A percentile compares a stretch with the other conserved stretches of the same genome.
Evolutionary conservation across 441 rosid species (phyloP).

Genomic region (Euphorbia schlechtendalii): DNA sequence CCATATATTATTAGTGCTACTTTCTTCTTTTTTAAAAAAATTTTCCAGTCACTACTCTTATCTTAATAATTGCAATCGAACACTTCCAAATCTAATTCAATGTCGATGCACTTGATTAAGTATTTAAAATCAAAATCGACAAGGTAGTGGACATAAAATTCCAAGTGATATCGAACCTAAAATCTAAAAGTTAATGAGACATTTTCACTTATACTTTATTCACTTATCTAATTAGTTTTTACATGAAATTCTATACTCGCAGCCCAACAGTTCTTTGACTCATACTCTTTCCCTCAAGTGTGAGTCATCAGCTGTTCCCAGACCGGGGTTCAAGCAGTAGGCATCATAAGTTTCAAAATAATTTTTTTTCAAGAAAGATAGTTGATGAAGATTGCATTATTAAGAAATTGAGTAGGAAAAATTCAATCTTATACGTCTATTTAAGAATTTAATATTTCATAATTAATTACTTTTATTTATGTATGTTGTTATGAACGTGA

Average conservation of each 20-base stretch:
- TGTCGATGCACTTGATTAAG: background rate
- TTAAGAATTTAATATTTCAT: too few relatives aligned
- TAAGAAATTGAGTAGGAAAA: too few relatives aligned
- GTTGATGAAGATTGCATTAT: background rate
- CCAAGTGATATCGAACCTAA: too few relatives aligned
- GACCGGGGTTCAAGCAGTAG: too few relatives aligned
- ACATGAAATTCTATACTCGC: background rate
- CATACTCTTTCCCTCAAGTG: too few relatives aligned
- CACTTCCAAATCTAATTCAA: background rate
- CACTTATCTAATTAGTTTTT: too few relatives aligned
- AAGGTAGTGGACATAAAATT: background rate
- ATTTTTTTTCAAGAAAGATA: background rate
- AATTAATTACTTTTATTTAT: too few relatives aligned
- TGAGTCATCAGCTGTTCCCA: too few relatives aligned
- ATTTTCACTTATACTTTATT: too few relatives aligned
- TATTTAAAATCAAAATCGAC: background rate
- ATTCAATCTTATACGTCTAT: background rate
- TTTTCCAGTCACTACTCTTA: background rate
- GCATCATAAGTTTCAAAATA: too few relatives aligned
- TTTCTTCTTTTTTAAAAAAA: background rate
- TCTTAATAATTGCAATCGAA: background rate
- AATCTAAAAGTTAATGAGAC: too few relatives aligned
- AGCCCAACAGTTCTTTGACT: too few relatives aligned
- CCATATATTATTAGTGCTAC: background rate
- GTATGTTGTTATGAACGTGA: background rate